phyloP scores from a whole-genome alignment of 2,329 filamentous ascomycete species.

The Parafenestella ontariensis region DNA sequence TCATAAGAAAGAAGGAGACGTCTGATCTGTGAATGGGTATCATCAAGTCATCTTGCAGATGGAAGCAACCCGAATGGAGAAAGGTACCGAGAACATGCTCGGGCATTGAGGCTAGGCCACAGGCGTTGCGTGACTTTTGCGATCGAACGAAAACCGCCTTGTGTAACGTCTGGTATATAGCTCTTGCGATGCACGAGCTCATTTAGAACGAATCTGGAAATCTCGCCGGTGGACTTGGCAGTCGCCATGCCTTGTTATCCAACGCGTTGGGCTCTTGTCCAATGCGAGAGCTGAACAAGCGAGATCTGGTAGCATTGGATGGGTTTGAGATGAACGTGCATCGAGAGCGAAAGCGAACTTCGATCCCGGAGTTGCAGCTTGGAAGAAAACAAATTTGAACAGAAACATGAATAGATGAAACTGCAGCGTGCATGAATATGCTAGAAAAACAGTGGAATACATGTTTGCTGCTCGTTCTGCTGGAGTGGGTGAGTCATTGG shows the following conservation, averaged over 20 bases:
- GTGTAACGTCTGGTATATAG: conserved; percentile 14
- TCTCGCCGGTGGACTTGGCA: conserved; percentile 12
- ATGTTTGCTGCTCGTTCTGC: conserved; percentile 10
- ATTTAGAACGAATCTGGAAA: conserved; percentile 3
- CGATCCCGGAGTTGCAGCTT: conserved; percentile 5
- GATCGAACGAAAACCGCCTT: conserved; percentile 18
- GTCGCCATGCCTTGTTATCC: conserved; percentile 28
- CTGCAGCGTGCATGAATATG: conserved; percentile 13
- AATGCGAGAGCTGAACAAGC: conserved; percentile 15
- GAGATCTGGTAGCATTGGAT: conserved; percentile 24
- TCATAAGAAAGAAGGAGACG: not conserved
- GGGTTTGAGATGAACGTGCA: conserved; percentile 27
- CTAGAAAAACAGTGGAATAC: not conserved
- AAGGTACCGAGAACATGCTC: conserved; percentile 14
- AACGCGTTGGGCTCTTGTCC: conserved; percentile 11
- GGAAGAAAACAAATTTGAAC: not conserved
- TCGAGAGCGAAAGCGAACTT: conserved; percentile 8
- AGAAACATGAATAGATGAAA: conserved; percentile 17
- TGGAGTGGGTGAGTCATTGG: conserved; percentile 42
- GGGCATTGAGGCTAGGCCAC: conserved; percentile 14
- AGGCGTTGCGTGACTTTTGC: conserved; percentile 34
- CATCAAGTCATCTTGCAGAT: not conserved
- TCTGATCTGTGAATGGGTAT: not conserved
- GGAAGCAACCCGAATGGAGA: conserved; percentile 11
- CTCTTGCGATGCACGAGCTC: conserved; percentile 3